Evolutionary conservation across 495 filamentous ascomycete genomes (phyloP), one percentile per base, ranked within the genome.

Genomic region (Penicillium ucsense): DNA sequence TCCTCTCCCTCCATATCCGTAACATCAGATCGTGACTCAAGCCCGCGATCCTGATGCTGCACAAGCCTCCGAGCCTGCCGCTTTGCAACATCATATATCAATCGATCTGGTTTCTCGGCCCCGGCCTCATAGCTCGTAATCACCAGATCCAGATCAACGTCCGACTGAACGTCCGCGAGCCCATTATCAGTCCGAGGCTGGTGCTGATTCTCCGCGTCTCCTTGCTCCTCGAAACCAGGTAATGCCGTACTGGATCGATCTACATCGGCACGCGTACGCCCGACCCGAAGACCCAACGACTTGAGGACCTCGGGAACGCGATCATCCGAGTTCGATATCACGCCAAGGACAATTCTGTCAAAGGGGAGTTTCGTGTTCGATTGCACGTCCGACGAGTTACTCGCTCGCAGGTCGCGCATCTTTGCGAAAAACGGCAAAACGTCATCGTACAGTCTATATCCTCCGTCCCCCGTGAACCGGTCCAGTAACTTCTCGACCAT

Each of bases 241-340:
- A 73, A 45, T 20, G 53, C 45, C 54, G 55, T 56, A 47, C 62
- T 68, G 4, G 50, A 57, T n/a, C 45, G 29, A 35, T 58, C 63
- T 50, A 61, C 57, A 38, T 71, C 55, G 46, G 63, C 67, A 10
- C 67, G 60, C 10, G 53, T 41, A 42, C 56, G 48, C 7, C 74
- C 74, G 3, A 88, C 76, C 5, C 51, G 55, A 20, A 90, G 47
- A 0, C 83, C 83, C 10, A 90, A 57, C 6, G 77, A 78, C 11
- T 71, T 62, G 8, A 91, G 57, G 7, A 90, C 74, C 8, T 59
- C 57, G 6, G 76, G 71, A 1, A 89, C 77, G 0, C 87, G 75
- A 54, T 84, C 79, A 57, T 92, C 86, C 2, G 86, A 89, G 60
- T 91, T 92, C 20, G 84, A 85, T 41, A 90, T 67, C 10, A 89